Conservation (phyloP, 805 yeast species). For the Lachancea cidri region DNA sequence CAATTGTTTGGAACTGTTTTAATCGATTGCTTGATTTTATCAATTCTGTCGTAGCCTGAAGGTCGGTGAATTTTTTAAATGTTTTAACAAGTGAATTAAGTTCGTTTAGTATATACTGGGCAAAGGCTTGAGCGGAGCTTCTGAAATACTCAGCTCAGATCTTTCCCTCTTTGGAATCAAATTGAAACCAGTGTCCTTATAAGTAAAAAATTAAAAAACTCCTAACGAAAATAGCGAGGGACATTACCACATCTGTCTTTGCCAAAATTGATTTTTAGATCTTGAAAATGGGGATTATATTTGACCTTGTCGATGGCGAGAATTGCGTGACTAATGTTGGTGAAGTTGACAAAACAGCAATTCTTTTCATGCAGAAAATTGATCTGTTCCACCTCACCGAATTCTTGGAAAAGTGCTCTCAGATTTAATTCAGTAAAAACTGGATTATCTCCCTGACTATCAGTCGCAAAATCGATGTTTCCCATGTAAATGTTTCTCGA, state of each 20-base stretch:
- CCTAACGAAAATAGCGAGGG: slow-evolving; percentile 55
- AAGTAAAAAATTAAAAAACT: not conserved
- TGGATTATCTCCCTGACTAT: slow-evolving; percentile 18
- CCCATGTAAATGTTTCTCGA: slow-evolving; percentile 91
- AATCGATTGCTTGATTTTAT: too few relatives aligned
- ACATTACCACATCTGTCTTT: slow-evolving; percentile 94
- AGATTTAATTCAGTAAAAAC: slow-evolving; percentile 53
- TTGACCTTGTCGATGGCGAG: slow-evolving; percentile 89
- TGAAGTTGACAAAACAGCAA: slow-evolving; percentile 89
- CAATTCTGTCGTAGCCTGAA: too few relatives aligned
- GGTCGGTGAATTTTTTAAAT: too few relatives aligned
- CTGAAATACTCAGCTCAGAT: too few relatives aligned
- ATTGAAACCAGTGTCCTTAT: not conserved
- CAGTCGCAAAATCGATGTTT: slow-evolving; percentile 41
- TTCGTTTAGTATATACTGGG: too few relatives aligned
- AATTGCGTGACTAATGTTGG: slow-evolving; percentile 86
- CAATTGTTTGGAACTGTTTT: too few relatives aligned
- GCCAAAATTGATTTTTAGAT: slow-evolving; percentile 82
- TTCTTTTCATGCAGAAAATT: slow-evolving; percentile 77
- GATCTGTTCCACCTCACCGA: slow-evolving; percentile 94
- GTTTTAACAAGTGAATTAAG: too few relatives aligned
- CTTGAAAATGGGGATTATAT: slow-evolving; percentile 61
- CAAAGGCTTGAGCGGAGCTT: too few relatives aligned
- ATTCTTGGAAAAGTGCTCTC: slow-evolving; percentile 67
- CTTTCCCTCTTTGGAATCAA: slow-evolving; percentile 1